Evolutionary conservation across 139 green algal genomes (phyloP).

Genomic region (Haematococcus sp.): DNA sequence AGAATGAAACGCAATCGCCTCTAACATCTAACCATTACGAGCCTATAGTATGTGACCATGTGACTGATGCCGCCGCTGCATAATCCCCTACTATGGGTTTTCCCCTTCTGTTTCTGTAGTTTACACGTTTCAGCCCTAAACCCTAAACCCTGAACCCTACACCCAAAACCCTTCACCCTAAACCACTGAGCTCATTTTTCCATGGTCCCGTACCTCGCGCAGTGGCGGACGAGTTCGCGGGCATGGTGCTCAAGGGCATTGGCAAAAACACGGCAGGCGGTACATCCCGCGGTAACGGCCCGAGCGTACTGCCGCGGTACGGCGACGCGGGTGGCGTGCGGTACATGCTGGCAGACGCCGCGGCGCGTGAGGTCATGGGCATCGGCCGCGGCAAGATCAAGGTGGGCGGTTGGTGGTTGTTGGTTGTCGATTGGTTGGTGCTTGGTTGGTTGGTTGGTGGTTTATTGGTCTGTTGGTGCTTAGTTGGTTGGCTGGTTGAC

Average conservation of each 20-base stretch:
- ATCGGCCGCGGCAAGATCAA: slow-evolving; percentile 65
- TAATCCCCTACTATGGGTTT: too few relatives aligned
- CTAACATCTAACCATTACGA: too few relatives aligned
- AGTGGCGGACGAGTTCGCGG: slow-evolving; percentile 31
- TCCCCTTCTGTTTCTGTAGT: too few relatives aligned
- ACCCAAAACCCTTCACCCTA: background rate
- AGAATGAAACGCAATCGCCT: too few relatives aligned
- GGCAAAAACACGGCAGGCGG: slow-evolving; percentile 7
- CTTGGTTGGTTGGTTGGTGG: too few relatives aligned
- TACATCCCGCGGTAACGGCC: background rate
- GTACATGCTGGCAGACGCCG: slow-evolving; percentile 58
- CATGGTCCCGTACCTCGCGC: background rate
- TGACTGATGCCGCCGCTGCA: too few relatives aligned
- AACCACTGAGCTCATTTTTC: background rate
- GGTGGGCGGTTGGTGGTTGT: slow-evolving; percentile 5
- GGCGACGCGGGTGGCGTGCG: slow-evolving; percentile 47
- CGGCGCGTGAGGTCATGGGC: slow-evolving; percentile 42
- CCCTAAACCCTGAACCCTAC: background rate
- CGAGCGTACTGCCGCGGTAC: slow-evolving; percentile 59
- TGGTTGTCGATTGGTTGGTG: background rate
- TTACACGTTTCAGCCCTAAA: background rate
- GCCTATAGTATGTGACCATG: too few relatives aligned
- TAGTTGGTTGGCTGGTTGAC: too few relatives aligned
- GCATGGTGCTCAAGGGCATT: slow-evolving; percentile 38
- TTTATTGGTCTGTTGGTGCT: background rate